Base-by-base conservation (phyloP, 768 basidiomycete species). In the Macrolepiota dolichaula region DNA sequence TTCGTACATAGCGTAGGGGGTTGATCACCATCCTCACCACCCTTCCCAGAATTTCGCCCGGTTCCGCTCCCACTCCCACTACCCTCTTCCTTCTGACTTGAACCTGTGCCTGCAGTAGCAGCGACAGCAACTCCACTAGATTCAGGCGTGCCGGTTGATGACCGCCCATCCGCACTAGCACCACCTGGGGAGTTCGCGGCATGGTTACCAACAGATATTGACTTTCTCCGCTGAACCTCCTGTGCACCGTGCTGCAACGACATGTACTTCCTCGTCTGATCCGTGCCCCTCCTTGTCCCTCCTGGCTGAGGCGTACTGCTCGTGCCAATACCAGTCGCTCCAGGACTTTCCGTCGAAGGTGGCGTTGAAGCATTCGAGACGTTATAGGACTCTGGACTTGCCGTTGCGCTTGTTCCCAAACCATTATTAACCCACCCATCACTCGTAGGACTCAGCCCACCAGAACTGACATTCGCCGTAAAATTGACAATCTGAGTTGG, bases 1-100 rank as follows among this genome's bases (percentile, higher is more conserved):
- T 98, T 98, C 5, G 92, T 94, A 72, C 96, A 98, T 29, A 91
- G 78, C 1, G 94, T 97, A 9, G 89, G 92, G 6, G 85, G 71
- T 60, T 82, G 80, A 50, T 92, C 91, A 55, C 81, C 84, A 58
- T 90, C 88, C 63, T 89, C 92, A 51, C 78, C 79, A 46, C 89
- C 87, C 64, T 89, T 92, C 53, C 79, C 80, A 42, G 71, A 76
- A 25, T 76, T 77, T 65, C 78, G 44, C 19, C 17, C 22, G 51
- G 25, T 50, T 9, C 19, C 46, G 40, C 35, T 22, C 5, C 50
- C 47, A 17, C 29, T 25, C 37, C 46, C 81, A 59, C 63, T 58
- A 61, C 63, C 47, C 42, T 68, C 68, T 59, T 65, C 40, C 24
- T 59, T 44, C 36, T 60, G 50, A 27, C 37, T 46, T 37, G 55